Evolutionary conservation across 2,329 filamentous ascomycete genomes (phyloP).

Genomic region (Fragosphaeria purpurea): DNA sequence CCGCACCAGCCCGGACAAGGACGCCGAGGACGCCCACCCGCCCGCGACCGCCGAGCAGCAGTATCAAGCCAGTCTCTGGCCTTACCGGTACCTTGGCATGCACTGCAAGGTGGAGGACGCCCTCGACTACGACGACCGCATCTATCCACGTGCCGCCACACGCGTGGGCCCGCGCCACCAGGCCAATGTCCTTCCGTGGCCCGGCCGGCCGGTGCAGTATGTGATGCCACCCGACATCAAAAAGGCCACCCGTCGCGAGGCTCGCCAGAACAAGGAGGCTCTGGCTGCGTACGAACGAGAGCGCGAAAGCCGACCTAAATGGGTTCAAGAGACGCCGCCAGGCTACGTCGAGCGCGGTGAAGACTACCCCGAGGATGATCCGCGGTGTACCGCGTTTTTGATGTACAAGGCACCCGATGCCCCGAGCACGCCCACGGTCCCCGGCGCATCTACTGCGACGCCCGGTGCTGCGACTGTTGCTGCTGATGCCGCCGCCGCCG

Average conservation of each 20-base stretch:
- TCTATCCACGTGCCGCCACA: constrained; percentile 91
- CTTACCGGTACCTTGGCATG: constrained; percentile 88
- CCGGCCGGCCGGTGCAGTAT: constrained; percentile 76
- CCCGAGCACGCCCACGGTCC: not conserved
- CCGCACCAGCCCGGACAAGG: constrained; percentile 54
- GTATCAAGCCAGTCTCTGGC: constrained; percentile 89
- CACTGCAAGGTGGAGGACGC: constrained; percentile 94
- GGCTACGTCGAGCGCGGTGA: constrained; percentile 81
- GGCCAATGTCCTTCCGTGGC: constrained; percentile 76
- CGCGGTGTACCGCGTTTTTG: constrained; percentile 62
- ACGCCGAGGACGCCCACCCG: constrained; percentile 40
- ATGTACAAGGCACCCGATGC: constrained; percentile 63
- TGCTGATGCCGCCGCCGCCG: not conserved
- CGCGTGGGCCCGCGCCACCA: constrained; percentile 86
- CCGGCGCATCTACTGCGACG: not conserved
- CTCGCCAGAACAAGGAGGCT: constrained; percentile 70
- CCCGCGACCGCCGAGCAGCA: constrained; percentile 74
- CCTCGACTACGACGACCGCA: constrained; percentile 92
- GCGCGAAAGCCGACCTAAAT: constrained; percentile 79
- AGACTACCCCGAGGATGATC: constrained; percentile 61
- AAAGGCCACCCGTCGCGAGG: constrained; percentile 68
- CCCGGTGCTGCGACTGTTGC: not conserved
- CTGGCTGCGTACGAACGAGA: constrained; percentile 73
- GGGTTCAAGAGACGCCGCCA: constrained; percentile 82
- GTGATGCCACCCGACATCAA: constrained; percentile 86